A percentile compares a stretch with the other conserved stretches of the same genome.
Conservation (phyloP, 352 stramenopile genomes). For the Pythium myriotylum region DNA sequence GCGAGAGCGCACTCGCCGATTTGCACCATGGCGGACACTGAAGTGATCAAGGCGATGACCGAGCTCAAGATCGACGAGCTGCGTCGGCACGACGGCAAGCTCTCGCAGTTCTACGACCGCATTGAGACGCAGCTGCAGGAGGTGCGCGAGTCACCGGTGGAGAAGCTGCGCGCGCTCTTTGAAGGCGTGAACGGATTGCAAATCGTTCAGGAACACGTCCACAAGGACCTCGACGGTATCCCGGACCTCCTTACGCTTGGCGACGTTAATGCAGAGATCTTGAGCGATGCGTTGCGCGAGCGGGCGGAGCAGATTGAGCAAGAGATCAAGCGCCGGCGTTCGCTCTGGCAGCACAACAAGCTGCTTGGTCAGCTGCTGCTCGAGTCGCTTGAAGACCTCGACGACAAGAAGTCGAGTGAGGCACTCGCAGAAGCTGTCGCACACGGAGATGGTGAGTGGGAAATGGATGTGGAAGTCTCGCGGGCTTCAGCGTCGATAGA, state of each 20-base stretch:
- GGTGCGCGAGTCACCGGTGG: not conserved
- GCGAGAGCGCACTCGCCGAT: not conserved
- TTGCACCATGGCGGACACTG: slow-evolving; percentile 15
- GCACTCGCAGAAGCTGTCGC: not conserved
- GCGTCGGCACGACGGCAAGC: slow-evolving; percentile 44
- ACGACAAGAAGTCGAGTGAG: slow-evolving; percentile 20
- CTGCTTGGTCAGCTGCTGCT: slow-evolving; percentile 46
- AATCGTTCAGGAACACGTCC: slow-evolving; percentile 44
- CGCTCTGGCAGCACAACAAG: slow-evolving; percentile 57
- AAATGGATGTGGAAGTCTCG: not conserved
- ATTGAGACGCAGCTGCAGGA: slow-evolving; percentile 27
- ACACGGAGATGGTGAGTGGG: slow-evolving; percentile 12
- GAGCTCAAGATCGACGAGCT: slow-evolving; percentile 56
- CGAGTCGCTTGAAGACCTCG: slow-evolving; percentile 35
- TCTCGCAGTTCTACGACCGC: slow-evolving; percentile 39
- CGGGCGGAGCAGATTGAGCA: slow-evolving; percentile 33
- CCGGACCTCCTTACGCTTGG: slow-evolving; percentile 42
- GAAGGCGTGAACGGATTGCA: slow-evolving; percentile 47
- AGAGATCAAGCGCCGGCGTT: slow-evolving; percentile 41
- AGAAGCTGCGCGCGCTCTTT: slow-evolving; percentile 36
- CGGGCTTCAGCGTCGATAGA: not conserved
- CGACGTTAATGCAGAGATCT: slow-evolving; percentile 33
- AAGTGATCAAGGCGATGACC: slow-evolving; percentile 48
- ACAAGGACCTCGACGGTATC: slow-evolving; percentile 36
- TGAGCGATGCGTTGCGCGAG: slow-evolving; percentile 28